phyloP scores from a whole-genome alignment of 2,329 filamentous ascomycete genomes.

The Curvularia sp. region DNA sequence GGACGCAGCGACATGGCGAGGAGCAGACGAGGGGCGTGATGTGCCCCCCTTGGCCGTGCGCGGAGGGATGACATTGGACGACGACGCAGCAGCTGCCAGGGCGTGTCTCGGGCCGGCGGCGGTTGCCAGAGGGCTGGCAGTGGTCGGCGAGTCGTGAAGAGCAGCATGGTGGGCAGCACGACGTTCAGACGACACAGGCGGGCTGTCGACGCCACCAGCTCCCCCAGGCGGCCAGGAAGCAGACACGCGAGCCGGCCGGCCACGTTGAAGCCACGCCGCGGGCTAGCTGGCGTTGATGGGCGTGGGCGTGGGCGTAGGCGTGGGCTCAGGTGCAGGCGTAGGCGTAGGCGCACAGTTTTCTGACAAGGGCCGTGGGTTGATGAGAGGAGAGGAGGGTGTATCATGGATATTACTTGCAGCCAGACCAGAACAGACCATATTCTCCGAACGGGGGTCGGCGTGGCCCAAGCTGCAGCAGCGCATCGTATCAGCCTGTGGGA shows the following conservation, averaged over 20 bases:
- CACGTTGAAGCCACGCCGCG: constrained; percentile 21
- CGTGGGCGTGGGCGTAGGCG: too few species aligned
- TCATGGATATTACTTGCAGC: neutral
- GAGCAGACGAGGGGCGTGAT: constrained; percentile 35
- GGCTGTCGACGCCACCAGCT: constrained; percentile 21
- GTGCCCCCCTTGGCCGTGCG: constrained; percentile 43
- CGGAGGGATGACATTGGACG: constrained; percentile 24
- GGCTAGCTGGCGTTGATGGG: neutral
- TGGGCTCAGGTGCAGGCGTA: too few species aligned
- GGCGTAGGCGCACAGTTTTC: neutral
- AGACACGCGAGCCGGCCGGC: constrained; percentile 29
- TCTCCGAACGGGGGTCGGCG: constrained; percentile 22
- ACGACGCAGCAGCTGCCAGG: constrained; percentile 7
- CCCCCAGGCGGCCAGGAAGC: constrained; percentile 14
- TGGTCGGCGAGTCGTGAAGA: constrained; percentile 34
- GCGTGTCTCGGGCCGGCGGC: constrained; percentile 30
- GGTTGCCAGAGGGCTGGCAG: constrained; percentile 22
- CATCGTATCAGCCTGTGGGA: constrained; percentile 23
- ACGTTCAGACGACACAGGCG: constrained; percentile 8
- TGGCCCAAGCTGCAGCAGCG: constrained; percentile 21
- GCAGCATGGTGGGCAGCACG: constrained; percentile 12
- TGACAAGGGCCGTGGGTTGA: constrained; percentile 14
- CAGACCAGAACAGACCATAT: constrained; percentile 13
- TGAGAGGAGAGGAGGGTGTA: neutral
- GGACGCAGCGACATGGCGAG: constrained; percentile 25